Evolutionary conservation across 2,329 filamentous ascomycete species (phyloP).

Genomic region (Fusarium guadeloupense): DNA sequence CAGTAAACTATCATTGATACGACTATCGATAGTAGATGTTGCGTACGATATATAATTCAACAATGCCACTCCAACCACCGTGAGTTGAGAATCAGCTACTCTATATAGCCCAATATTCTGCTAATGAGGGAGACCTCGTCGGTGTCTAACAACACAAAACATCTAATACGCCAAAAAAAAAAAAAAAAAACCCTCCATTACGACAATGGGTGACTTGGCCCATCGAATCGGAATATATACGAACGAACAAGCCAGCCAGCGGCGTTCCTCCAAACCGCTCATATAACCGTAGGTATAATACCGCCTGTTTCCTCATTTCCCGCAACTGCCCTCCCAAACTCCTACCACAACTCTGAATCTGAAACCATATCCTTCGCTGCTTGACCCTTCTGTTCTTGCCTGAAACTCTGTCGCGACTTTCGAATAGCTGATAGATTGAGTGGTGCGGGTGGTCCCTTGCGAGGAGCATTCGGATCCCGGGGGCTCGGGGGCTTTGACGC

Average conservation of each 20-base stretch:
- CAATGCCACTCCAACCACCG: not conserved
- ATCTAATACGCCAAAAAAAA: no score
- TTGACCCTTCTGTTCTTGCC: slow-evolving; percentile 7
- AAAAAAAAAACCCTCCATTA: no score
- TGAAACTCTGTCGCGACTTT: slow-evolving; percentile 12
- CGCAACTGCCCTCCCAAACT: not conserved
- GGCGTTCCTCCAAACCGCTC: slow-evolving; percentile 5
- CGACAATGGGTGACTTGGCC: not conserved
- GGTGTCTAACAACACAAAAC: not conserved
- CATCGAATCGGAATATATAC: not conserved
- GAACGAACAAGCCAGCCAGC: slow-evolving; percentile 24
- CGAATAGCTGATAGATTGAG: slow-evolving; percentile 22
- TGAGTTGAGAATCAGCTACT: not conserved
- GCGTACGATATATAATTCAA: not conserved
- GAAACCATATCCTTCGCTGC: slow-evolving; percentile 24
- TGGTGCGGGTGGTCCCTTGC: slow-evolving; percentile 30
- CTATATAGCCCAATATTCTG: not conserved
- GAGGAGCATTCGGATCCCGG: slow-evolving; percentile 10
- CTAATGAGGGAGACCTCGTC: not conserved
- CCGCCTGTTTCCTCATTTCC: no score
- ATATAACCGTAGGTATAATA: not conserved
- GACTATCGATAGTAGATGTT: not conserved
- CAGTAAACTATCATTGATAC: not conserved
- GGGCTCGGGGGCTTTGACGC: slow-evolving; percentile 21
- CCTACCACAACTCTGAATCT: slow-evolving; percentile 27